Conservation (phyloP, 2,329 filamentous ascomycete genomes). For the Neonectria magnoliae region DNA sequence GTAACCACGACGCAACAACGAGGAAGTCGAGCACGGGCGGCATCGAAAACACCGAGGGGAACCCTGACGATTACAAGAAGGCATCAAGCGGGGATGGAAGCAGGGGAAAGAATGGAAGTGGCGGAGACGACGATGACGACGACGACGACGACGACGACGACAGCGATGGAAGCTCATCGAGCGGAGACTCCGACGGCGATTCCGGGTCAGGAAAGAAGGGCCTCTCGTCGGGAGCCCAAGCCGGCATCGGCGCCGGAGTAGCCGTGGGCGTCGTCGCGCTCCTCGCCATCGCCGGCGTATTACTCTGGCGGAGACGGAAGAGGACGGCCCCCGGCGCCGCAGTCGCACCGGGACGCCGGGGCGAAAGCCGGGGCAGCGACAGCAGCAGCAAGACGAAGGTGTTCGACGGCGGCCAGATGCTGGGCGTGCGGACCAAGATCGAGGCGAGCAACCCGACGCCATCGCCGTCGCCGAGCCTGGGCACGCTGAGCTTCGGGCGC, state of each 20-base stretch:
- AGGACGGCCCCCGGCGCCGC: neutral
- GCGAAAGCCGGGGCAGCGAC: slow-evolving; percentile 35
- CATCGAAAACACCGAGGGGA: slow-evolving; percentile 41
- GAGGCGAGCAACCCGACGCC: slow-evolving; percentile 37
- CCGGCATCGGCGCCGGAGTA: slow-evolving; percentile 37
- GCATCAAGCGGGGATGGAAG: slow-evolving; percentile 18
- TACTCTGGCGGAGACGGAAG: slow-evolving; percentile 35
- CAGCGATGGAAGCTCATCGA: slow-evolving; percentile 13
- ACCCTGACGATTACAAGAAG: slow-evolving; percentile 40
- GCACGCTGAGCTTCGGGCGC: slow-evolving; percentile 40
- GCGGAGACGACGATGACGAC: neutral
- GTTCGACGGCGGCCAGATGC: slow-evolving; percentile 35
- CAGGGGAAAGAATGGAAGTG: neutral
- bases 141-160: neutral
- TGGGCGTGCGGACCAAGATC: slow-evolving; percentile 43
- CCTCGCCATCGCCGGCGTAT: slow-evolving; percentile 24
- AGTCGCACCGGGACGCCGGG: slow-evolving; percentile 4
- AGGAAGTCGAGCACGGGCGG: slow-evolving; percentile 41
- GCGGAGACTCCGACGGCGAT: neutral
- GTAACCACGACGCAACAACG: slow-evolving; percentile 40
- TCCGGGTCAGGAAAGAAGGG: slow-evolving; percentile 25
- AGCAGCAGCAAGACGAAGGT: slow-evolving; percentile 13
- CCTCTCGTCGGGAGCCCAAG: slow-evolving; percentile 39
- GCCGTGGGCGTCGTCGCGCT: slow-evolving; percentile 19
- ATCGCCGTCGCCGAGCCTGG: slow-evolving; percentile 33